Evolutionary conservation across 441 rosid genomes (phyloP), one percentile per base, ranked within the genome.

Genomic region (Theobroma grandiflorum): DNA sequence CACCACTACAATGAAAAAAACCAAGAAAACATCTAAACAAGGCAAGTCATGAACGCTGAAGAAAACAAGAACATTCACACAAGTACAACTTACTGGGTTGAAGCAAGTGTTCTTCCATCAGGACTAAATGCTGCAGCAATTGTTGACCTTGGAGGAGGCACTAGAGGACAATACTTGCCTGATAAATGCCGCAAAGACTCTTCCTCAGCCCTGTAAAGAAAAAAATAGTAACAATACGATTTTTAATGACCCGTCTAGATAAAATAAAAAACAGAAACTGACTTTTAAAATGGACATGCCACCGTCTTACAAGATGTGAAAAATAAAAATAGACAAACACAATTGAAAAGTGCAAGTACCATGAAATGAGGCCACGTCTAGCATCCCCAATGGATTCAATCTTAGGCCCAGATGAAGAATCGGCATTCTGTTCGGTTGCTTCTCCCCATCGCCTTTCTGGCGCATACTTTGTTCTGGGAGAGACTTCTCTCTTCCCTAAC

Each of bases 121-220:
- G 93, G 83, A 86, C 99, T 96, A 84, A 96, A 96, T 61, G 97
- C 95, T 16, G 95, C 97, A 49, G 99, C 98, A 85, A 96, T 96
- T 18, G 99, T 96, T 3, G 99, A 96, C 82, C 96, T 87, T 31
- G 99, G 98, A 84, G 97, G 91, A 79, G 94, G 93, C 50, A 84
- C 80, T 75, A 94, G 80, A 47, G 95, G 87, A 73, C 94, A 96
- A 82, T 94, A 96, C 78, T 91, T 91, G 3, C 94, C 97, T 53
- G 97, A 88, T 78, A 96, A 84, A 87, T 94, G 91, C 74, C 83
- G 84, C 82, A 96, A 83, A 0, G 98, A 96, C 83, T 88, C 94
- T 55, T 93, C 97, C 89, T 96, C 99, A 67, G 85, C 97, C 98
- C 99, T 93, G 83, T 26, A 79, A 58, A 22, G 6, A 8, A 67